Evolutionary conservation across 129 eudicot genomes (phyloP), one percentile per base, ranked within the genome.

Genomic region (Arctium minus): DNA sequence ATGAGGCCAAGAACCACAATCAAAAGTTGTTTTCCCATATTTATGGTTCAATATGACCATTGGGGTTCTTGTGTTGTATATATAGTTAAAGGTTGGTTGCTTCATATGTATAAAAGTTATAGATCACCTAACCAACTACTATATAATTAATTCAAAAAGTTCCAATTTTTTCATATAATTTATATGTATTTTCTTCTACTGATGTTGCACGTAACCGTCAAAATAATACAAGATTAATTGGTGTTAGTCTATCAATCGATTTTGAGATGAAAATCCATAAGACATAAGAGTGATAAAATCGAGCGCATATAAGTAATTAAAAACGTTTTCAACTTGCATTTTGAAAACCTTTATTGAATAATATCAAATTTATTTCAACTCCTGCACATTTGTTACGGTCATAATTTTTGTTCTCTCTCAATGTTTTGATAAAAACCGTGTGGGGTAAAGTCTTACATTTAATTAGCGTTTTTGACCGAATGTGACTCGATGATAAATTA

Each of bases 111-210:
- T 8, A 12, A 39, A 62, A 33, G 29, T 11, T 79, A 17, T 60
- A 84, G 87, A 79, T 84, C 17, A 84, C 87, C 87, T 79, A 84
- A 79, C 79, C 76, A 84, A 79, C 87, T 27, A 84, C 87, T 79
- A 79, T 79, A 38, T 73, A 79, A 44, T 83, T 44, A 84, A 84
- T 27, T 27, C 29, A 60, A 84, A 29, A 30, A 6, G 29, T 3
- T 32, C 9, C 30, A 50, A 46, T 46, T 2, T 53, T 53, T 53
- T 42, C 8, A 7, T 7, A 53, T 53, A 13, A 53, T 17, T 53
- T 4, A 53, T 53, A 53, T 3, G 1, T 53, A 53, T 3, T 15
- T 18, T 48, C n/a, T 48, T 62, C 27, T 31, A 50, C 38, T 29
- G 15, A 50, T 74, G 38, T 81, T 11, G 36, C 17, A 2, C 6